Evolutionary conservation across 164 flowering plant genomes (phyloP), one percentile per base, ranked within the genome.

Genomic region (Liquidambar formosana): DNA sequence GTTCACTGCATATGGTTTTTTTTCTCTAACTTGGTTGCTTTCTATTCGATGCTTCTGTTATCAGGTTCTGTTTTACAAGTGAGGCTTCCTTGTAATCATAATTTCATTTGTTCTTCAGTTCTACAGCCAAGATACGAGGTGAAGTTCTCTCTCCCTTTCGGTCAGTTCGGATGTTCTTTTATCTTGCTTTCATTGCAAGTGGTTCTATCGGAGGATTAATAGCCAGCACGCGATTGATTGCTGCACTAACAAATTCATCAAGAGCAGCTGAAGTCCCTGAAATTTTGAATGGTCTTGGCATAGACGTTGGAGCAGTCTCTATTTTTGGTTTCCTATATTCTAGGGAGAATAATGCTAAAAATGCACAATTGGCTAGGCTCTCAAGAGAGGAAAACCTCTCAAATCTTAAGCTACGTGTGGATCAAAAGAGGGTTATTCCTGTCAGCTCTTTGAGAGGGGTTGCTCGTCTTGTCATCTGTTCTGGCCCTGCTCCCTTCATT

Each of bases 131-230:
- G 85, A 91, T 95, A 65, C 61, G 99, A 49, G 88, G 96, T 72
- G 99, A 95, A 83, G 99, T 95, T 44, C 89, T 95, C 19, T 64
- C 99, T 73, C 99, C 99, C 8, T 95, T 93, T 60, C 93, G 99
- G 4, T 74, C 99, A 10, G 85, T 95, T 19, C 82, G 99, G 62
- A 93, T 93, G 96, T 95, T 95, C 85, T 95, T 95, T 73, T 95
- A 95, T 68, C 81, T 93, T 46, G 96, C 99, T 49, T 95, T 95
- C 77, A 81, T 95, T 47, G 97, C 94, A 23, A 91, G 97, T 77
- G 97, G 79, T 69, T 28, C 81, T 27, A 61, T 95, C 12, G 99
- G 99, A 76, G 95, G 90, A 67, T 66, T 95, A 53, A 93, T 95
- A 65, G 94, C 97, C 23, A 48, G 77, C 23, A 78, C 91, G n/a